Conservation (phyloP, 345 rosid species). For the Citrus australasica region DNA sequence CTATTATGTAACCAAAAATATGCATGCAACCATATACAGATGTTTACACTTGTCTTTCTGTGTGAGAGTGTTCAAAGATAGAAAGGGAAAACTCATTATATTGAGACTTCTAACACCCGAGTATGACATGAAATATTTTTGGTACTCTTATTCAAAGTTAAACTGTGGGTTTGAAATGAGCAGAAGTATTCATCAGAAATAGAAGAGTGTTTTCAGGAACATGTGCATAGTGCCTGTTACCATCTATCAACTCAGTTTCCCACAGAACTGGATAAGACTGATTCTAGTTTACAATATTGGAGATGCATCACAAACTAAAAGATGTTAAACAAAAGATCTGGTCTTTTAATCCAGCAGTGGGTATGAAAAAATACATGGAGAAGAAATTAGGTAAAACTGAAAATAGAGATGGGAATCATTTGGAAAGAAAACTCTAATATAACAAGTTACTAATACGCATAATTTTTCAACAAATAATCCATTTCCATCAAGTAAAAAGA, state of each 20-base stretch:
- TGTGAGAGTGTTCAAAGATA: neutral
- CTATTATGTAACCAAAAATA: neutral
- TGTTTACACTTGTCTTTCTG: neutral
- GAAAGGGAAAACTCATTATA: neutral
- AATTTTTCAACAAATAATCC: neutral
- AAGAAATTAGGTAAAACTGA: neutral
- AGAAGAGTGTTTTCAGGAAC: neutral
- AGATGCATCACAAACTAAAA: neutral
- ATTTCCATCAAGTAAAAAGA: neutral
- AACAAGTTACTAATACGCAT: neutral
- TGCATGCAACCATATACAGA: neutral
- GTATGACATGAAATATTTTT: neutral
- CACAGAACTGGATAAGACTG: neutral
- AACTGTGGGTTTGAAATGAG: neutral
- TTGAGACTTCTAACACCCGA: neutral
- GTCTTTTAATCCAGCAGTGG: neutral
- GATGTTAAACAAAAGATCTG: neutral
- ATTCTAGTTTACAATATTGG: neutral
- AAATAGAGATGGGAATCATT: neutral
- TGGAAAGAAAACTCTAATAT: neutral
- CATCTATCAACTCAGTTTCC: neutral
- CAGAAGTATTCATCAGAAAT: neutral
- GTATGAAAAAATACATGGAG: neutral
- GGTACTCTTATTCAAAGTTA: neutral
- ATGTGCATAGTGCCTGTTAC: neutral